Evolutionary conservation across 1,284 basidiomycete species (phyloP), one percentile per base, ranked within the genome.

Genomic region (Apiotrichum akiyoshidainum): DNA sequence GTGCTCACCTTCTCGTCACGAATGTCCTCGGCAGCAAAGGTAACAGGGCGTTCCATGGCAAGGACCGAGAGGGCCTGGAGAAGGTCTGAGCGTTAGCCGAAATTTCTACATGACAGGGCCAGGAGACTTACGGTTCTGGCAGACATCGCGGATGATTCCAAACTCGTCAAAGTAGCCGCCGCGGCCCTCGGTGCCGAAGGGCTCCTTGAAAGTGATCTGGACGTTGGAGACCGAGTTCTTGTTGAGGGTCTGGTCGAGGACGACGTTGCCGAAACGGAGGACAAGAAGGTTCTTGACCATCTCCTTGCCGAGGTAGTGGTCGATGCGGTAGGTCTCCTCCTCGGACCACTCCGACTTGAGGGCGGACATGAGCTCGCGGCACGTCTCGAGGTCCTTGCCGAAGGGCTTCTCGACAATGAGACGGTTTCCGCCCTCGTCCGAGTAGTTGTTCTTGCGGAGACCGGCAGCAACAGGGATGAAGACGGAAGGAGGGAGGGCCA

Each of bases 121-220:
- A 52, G 60, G 56, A n/a, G n/a, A 84, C 91, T 80, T 76, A 95
- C 92, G 93, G 81, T 97, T 97, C 81, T 97, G 93, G 72, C 93
- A 83, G 62, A 97, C 84, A 78, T 97, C 93, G 74, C 93, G 88
- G 77, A 97, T 94, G 76, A 97, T 95, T 63, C 93, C 93, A 79
- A 96, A 97, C 79, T 96, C 93, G 79, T 97, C 93, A 81, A 97
- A 97, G 84, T 97, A 97, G 31, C 94, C 93, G 41, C 93, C 93
- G 68, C 93, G 89, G 42, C 93, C 93, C 78, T 97, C 93, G 51
- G 93, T 97, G 42, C 93, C 93, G 74, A 97, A 95, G 12, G 92
- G 90, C 80, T 97, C 94, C 81, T 97, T 97, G 86, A 97, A 96
- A 11, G 92, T 95, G 80, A 97, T 95, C 78, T 97, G 94, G 42